Conservation (phyloP, 192 early-diverging fungal species). For the Pecoramyces ruminantium region DNA sequence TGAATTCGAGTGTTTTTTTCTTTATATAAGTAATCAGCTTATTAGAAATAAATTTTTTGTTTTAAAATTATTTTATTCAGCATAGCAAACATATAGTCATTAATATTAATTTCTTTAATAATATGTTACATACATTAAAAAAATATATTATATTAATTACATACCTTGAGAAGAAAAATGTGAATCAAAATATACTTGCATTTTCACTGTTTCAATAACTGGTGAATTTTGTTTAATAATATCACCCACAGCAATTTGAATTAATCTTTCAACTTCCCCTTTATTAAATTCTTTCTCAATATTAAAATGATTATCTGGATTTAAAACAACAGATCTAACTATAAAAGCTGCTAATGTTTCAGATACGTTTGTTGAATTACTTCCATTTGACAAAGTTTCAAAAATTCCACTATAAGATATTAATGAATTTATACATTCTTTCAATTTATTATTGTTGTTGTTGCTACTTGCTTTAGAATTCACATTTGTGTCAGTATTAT, state of each 20-base stretch:
- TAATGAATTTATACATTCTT: neutral
- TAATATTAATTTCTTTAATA: no score
- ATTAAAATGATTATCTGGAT: slow-evolving; percentile 29
- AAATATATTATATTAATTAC: no score
- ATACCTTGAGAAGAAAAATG: slow-evolving; percentile 38
- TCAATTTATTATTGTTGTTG: neutral
- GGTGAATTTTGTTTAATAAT: slow-evolving; percentile 18
- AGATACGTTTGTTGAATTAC: slow-evolving; percentile 13
- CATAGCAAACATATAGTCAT: no score
- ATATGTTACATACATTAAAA: no score
- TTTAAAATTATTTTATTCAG: no score
- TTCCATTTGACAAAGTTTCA: neutral
- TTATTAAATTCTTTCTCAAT: slow-evolving; percentile 27
- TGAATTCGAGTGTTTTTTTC: slow-evolving; percentile 23
- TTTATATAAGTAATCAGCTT: slow-evolving; percentile 27
- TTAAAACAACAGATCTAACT: slow-evolving; percentile 33
- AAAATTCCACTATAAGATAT: neutral
- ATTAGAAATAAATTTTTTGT: no score
- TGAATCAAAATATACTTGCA: slow-evolving; percentile 48
- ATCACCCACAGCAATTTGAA: slow-evolving; percentile 23
- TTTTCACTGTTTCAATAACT: slow-evolving; percentile 26
- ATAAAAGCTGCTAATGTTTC: slow-evolving; percentile 46
- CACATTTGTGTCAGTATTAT: no score
- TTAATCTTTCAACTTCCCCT: slow-evolving; percentile 31
- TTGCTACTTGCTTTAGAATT: no score